Conservation (phyloP, 306 rosid species). For the Astragalus glycyphyllos region DNA sequence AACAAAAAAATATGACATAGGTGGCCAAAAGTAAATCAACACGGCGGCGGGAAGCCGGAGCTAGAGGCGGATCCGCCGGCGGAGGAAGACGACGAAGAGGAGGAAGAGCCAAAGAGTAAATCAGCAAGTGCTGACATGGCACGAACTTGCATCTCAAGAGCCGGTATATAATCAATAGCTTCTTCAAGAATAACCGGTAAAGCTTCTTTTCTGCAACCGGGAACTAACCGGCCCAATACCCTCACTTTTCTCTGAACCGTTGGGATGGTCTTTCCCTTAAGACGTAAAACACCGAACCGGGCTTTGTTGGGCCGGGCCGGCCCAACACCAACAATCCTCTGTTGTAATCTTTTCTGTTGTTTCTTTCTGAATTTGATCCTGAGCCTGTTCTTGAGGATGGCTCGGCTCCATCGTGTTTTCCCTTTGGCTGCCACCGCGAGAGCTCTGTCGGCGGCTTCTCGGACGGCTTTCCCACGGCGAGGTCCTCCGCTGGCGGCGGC, state of each 20-base stretch:
- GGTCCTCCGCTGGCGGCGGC: conserved; percentile 43
- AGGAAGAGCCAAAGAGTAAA: conserved; percentile 54
- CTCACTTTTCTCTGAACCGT: conserved; percentile 76
- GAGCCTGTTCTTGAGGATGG: conserved; percentile 71
- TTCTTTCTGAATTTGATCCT: conserved; percentile 77
- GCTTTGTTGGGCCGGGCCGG: conserved; percentile 54
- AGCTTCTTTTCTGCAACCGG: conserved; percentile 89
- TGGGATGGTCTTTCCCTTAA: conserved; percentile 76
- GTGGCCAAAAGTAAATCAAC: conserved; percentile 44
- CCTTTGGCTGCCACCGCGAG: conserved; percentile 86
- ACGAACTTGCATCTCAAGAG: conserved; percentile 94
- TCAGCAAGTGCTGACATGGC: conserved; percentile 84
- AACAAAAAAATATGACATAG: conserved; percentile 32
- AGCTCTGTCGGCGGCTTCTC: conserved; percentile 82
- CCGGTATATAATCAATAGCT: conserved; percentile 83
- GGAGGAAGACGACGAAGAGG: conserved; percentile 7
- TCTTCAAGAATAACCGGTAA: conserved; percentile 88
- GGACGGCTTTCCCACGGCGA: conserved; percentile 64
- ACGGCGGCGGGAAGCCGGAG: conserved; percentile 50
- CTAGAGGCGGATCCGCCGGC: conserved; percentile 31
- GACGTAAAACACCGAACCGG: conserved; percentile 67
- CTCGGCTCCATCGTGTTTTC: conserved; percentile 89
- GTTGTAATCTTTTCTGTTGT: conserved; percentile 41
- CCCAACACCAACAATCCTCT: conserved; percentile 38
- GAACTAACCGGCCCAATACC: conserved; percentile 84